A percentile compares a stretch with the other conserved stretches of the same genome.
Conservation (phyloP, 1,284 basidiomycete species). For the Wallemia ichthyophaga region DNA sequence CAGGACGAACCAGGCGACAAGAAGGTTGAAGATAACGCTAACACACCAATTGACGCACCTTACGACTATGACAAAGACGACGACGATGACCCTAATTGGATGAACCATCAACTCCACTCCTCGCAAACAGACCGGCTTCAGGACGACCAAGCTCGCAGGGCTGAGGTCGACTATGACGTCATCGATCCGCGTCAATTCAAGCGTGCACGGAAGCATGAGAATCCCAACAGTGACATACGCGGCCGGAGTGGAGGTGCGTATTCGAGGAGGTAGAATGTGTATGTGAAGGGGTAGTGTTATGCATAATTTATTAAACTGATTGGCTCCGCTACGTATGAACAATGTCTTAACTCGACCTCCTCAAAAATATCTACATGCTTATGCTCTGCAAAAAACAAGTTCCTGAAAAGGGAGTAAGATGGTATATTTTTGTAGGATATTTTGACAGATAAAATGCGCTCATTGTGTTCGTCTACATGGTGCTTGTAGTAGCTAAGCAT, state of each 20-base stretch:
- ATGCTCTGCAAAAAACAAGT: conserved; percentile 33
- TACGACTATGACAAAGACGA: conserved; percentile 35
- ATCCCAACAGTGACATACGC: neutral
- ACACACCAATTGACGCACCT: conserved; percentile 5
- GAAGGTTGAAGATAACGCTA: conserved; percentile 6
- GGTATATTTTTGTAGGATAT: conserved; percentile 25
- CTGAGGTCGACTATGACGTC: conserved; percentile 66
- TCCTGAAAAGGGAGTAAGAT: conserved; percentile 31
- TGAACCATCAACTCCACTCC: conserved; percentile 42
- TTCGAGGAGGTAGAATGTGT: neutral
- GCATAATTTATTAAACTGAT: too few relatives aligned
- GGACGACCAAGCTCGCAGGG: conserved; percentile 32
- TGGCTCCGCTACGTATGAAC: too few relatives aligned
- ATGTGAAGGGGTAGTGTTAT: too few relatives aligned
- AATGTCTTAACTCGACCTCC: conserved; percentile 33
- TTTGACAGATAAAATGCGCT: conserved; percentile 22
- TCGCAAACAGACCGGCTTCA: conserved; percentile 37
- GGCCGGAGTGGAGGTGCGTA: neutral
- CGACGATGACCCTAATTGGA: conserved; percentile 49
- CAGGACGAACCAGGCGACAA: conserved; percentile 11
- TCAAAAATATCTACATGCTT: conserved; percentile 36
- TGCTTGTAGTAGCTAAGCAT: conserved; percentile 11
- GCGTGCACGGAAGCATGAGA: neutral
- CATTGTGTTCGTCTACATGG: neutral
- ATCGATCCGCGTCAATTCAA: conserved; percentile 39